Evolutionary conservation across 805 yeast genomes (phyloP).

Genomic region (Scheffersomyces coipomensis): DNA sequence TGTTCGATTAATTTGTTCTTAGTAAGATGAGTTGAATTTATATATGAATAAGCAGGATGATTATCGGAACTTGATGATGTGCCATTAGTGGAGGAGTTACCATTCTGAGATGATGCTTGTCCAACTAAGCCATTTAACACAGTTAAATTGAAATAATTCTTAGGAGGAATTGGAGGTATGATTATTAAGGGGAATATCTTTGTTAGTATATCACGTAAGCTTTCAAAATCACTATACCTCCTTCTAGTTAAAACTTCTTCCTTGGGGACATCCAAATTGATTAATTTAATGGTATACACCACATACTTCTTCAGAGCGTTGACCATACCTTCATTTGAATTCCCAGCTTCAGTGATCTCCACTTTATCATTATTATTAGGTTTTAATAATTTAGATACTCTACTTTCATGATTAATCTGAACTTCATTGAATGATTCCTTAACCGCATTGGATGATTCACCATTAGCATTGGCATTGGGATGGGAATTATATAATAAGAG

Average conservation of each 20-base stretch:
- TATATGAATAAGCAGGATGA: slow-evolving; percentile 24
- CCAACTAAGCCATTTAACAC: slow-evolving; percentile 32
- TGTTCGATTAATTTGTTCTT: slow-evolving; percentile 39
- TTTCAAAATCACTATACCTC: slow-evolving; percentile 90
- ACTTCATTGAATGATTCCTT: slow-evolving; percentile 22
- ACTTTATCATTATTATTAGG: slow-evolving; percentile 26
- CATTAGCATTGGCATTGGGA: slow-evolving; percentile 5
- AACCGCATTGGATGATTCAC: slow-evolving; percentile 3
- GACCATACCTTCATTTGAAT: slow-evolving; percentile 72
- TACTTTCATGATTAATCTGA: slow-evolving; percentile 31
- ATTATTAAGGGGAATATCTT: slow-evolving; percentile 77
- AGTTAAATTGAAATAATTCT: slow-evolving; percentile 36
- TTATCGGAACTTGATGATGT: slow-evolving; percentile 1
- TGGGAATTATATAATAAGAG: slow-evolving; percentile 24
- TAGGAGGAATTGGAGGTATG: slow-evolving; percentile 88
- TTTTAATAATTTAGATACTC: slow-evolving; percentile 34
- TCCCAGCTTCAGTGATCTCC: slow-evolving; percentile 77
- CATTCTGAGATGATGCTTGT: slow-evolving; percentile 4
- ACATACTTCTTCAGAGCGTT: slow-evolving; percentile 64
- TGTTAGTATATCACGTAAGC: slow-evolving; percentile 67
- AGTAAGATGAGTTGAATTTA: slow-evolving; percentile 40
- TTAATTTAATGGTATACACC: slow-evolving; percentile 72
- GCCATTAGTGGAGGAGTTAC: slow-evolving; percentile 4
- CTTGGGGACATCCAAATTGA: slow-evolving; percentile 35
- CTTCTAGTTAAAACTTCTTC: slow-evolving; percentile 63